Base-by-base conservation (phyloP, 1,284 basidiomycete species). In the Heterobasidion irregulare region DNA sequence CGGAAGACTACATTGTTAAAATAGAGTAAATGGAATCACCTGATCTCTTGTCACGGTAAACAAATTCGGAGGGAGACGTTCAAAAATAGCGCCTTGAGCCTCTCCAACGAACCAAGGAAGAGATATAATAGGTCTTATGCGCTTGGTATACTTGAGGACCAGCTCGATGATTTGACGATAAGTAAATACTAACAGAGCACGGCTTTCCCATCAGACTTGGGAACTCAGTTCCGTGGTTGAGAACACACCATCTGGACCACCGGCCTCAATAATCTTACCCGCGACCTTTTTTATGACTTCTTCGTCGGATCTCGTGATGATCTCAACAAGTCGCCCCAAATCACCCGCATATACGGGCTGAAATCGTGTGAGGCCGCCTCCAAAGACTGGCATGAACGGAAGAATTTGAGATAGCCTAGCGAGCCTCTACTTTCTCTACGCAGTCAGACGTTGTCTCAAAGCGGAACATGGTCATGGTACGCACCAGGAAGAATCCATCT, bases 281-380 rank as follows among this genome's bases (percentile, higher is more conserved):
- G 72, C 67, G 3, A 80, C 72, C 8, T 63, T 59, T 9, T 68
- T 62, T 36, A 72, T 65, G 0, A 78, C 68, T n/a, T 70, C 66
- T 9, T 65, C 55, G 56, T 78, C 70, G 18, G 74, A 66, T 55
- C 82, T 72, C 5, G 78, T 74, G 51, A 83, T 73, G 13, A 84
- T 73, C 63, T 85, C 84, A 5, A 88, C 75, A 2, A 77, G 74
- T 32, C 72, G 69, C 6, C 81, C 83, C 33, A 89, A 63, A 63
- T 89, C 85, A 1, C 76, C 82, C 0, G 80, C 84, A 63, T 80
- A 88, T 8, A 89, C 81, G 16, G 85, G 84, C 58, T 88, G 86
- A 64, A 89, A 88, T n/a, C 68, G 71, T 2, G 83, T 72, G 6
- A 61, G 68, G 3, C 87, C 86, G n/a, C 82, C 83, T 2, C 78